Evolutionary conservation across 177 flowering plant genomes (phyloP).

Genomic region (Vitis hybrid): DNA sequence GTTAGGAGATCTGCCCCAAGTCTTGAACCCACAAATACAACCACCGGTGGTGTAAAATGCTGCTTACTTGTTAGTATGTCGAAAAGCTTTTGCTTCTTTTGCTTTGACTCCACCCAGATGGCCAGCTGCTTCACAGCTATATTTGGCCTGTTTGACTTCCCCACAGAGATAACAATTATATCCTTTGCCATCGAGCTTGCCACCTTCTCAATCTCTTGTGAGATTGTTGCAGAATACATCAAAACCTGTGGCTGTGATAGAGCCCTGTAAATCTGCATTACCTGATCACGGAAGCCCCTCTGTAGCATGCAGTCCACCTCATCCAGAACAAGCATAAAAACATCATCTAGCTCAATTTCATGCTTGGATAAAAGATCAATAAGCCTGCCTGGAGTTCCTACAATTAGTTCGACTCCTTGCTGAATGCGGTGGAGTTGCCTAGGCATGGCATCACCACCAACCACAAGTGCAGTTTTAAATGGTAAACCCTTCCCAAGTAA

Average conservation of each 20-base stretch:
- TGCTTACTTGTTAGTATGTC: constrained; percentile 76
- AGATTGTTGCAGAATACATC: constrained; percentile 88
- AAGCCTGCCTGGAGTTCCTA: constrained; percentile 94
- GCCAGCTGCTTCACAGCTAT: constrained; percentile 74
- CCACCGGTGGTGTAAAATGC: constrained; percentile 83
- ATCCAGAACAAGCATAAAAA: constrained; percentile 70
- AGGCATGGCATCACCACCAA: constrained; percentile 97
- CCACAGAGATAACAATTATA: constrained; percentile 49
- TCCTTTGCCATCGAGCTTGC: constrained; percentile 56
- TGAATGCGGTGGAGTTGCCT: constrained; percentile 72
- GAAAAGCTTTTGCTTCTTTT: constrained; percentile 88
- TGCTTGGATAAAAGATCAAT: constrained; percentile 81
- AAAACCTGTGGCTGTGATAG: constrained; percentile 77
- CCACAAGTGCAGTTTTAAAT: constrained; percentile 89
- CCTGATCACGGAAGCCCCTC: constrained; percentile 87
- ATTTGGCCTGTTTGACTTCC: constrained; percentile 60
- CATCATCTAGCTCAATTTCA: constrained; percentile 63
- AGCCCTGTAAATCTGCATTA: constrained; percentile 79
- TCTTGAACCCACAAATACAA: constrained; percentile 87
- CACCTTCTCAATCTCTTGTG: constrained; percentile 71
- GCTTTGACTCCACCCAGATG: constrained; percentile 89
- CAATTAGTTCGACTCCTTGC: constrained; percentile 76
- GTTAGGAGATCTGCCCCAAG: constrained; percentile 89
- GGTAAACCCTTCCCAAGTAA: constrained; percentile 79
- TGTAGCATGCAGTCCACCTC: constrained; percentile 96